Evolutionary conservation across 108 stramenopile genomes (phyloP), one percentile per base, ranked within the genome.

Genomic region (Hondaea fermentalgiana): DNA sequence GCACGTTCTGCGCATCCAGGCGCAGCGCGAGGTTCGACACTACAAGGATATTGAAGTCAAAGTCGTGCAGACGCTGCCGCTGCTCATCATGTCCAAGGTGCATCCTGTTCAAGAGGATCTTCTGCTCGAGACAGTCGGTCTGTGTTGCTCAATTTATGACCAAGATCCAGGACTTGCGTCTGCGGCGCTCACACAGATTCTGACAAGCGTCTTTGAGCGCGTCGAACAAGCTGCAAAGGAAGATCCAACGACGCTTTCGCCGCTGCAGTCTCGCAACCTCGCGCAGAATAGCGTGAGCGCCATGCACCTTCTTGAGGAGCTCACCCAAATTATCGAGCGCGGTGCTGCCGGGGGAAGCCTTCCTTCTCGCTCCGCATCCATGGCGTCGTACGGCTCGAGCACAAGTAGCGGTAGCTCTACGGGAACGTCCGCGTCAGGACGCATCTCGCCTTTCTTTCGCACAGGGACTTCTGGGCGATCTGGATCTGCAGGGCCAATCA

Each of bases 101-200:
- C 76, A 83, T 83, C 49, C 76, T 3, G 76, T 83, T 6, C 45
- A 83, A 6, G 76, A 83, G 28, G 76, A 83, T 47, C 45, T 83
- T n/a, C 76, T 83, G 19, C 51, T 83, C 3, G 76, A 83, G 25
- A 53, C 49, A 6, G 76, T 83, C 51, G 45, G 49, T 12, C 76
- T 83, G 14, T 83, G 76, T 45, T 83, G 76, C 76, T 6, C 45
- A 6, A 53, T 83, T 35, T 83, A 83, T 23, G 51, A 53, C 51
- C 76, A 83, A 12, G 76, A 83, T 35, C 49, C 76, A 6, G 76
- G 76, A 14, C 23, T 83, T 12, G 76, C 76, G 43, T 83, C 76
- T 8, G 76, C 76, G n/a, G 76, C 76, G 25, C 76, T 83, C 76
- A 83, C 76, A 17, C 76, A 83, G 23, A 83, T 83, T 6, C 28